These are phyloP conservation scores for Calonectria montana DNA, from an alignment of 2,329 filamentous ascomycete genomes.

Conservation along the genomic window DNA sequence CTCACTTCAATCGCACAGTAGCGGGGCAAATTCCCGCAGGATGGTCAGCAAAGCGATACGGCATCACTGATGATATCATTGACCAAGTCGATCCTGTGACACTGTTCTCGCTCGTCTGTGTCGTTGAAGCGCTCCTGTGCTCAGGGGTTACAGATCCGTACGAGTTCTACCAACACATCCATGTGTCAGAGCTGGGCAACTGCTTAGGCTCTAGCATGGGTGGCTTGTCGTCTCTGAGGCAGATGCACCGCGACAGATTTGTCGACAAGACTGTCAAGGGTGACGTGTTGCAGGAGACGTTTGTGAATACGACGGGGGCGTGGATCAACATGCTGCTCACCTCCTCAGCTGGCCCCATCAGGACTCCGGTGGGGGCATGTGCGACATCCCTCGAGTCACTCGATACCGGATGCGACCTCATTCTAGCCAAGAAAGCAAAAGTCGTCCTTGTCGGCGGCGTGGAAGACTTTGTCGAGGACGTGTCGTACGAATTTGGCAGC, in stretches of 20 bases:
- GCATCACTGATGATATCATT: constrained; percentile 97
- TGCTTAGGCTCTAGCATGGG: constrained; percentile 98
- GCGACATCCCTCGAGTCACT: constrained; percentile 97
- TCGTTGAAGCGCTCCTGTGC: constrained; percentile 88
- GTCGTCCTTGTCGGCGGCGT: constrained; percentile 98
- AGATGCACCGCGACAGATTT: constrained; percentile 98
- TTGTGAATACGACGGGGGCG: constrained; percentile 99
- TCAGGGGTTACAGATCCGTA: constrained; percentile 98
- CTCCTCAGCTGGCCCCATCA: constrained; percentile 97
- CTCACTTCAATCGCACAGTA: constrained; percentile 96
- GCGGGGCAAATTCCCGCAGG: constrained; percentile 97
- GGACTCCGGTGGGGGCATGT: constrained; percentile 97
- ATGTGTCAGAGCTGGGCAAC: constrained; percentile 97
- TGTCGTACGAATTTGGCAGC: constrained; percentile 99
- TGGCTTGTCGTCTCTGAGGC: constrained; percentile 88
- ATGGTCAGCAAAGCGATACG: constrained; percentile 96
- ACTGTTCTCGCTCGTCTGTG: constrained; percentile 92
- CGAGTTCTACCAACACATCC: constrained; percentile 99
- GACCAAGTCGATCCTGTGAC: constrained; percentile 97
- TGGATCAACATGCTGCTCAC: constrained; percentile 99
- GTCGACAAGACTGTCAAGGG: constrained; percentile 98
- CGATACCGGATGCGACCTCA: constrained; percentile 98
- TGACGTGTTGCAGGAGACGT: constrained; percentile 98
- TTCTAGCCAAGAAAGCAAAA: constrained; percentile 96
- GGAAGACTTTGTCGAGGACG: constrained; percentile 99